phyloP scores from a whole-genome alignment of 192 early-diverging fungal species.

The Coemansia sp. region DNA sequence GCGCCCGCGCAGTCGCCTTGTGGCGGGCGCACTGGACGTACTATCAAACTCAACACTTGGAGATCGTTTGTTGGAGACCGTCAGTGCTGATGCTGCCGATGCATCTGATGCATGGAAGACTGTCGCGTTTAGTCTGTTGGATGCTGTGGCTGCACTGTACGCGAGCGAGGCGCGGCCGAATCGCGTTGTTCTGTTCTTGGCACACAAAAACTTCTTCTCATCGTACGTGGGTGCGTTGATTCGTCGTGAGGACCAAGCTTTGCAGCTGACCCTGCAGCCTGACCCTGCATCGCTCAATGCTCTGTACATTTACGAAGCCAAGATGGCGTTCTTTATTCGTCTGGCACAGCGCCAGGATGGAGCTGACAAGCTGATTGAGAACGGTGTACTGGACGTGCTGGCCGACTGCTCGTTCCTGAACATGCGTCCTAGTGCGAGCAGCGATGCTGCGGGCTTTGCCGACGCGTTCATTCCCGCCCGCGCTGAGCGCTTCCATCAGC shows the following conservation, averaged over 20 bases:
- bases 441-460: constrained; percentile 21
- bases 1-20: constrained; percentile 30
- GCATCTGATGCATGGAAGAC: constrained; percentile 80
- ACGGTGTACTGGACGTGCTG: constrained; percentile 77
- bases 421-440: constrained; percentile 53
- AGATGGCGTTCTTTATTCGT: constrained; percentile 80
- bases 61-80: constrained; percentile 70
- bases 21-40: constrained; percentile 50
- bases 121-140: constrained; percentile 76
- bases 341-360: constrained; percentile 72
- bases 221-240: constrained; percentile 59
- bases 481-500: constrained; percentile 63
- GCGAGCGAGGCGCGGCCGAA: constrained; percentile 47
- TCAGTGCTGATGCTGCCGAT: constrained; percentile 82
- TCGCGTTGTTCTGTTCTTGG: constrained; percentile 51
- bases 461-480: constrained; percentile 48
- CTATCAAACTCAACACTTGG: constrained; percentile 54
- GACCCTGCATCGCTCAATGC: constrained; percentile 59
- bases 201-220: constrained; percentile 58
- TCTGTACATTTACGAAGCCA: constrained; percentile 76
- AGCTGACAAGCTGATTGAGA: constrained; percentile 73
- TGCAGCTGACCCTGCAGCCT: constrained; percentile 55
- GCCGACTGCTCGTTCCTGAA: constrained; percentile 72
- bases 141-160: constrained; percentile 62
- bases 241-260: constrained; percentile 62